Base-by-base conservation (phyloP, 2,329 filamentous ascomycete genomes). In the Apiospora sp. region DNA sequence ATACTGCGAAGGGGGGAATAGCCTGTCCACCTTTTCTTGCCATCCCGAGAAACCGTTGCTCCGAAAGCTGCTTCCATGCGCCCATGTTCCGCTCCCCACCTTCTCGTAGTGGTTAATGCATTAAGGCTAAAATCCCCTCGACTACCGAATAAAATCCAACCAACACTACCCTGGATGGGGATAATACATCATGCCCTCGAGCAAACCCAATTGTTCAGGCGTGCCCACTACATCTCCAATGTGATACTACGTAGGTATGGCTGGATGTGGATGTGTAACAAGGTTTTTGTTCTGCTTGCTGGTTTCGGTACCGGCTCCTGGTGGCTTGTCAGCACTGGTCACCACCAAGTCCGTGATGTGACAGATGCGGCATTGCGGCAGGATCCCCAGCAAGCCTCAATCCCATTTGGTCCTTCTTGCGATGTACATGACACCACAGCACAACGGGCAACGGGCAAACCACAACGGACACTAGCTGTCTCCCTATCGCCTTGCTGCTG, bases 231-330 rank as follows among this genome's bases (percentile, higher is more conserved):
- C 44, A 41, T 7, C 8, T 49, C 22, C 7, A 49, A 49, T 49
- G 19, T 49, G 46, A 49, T 49, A n/a, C 19, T 41, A 22, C 19
- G n/a, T 22, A 12, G 46, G 7, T 19, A 48, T 48, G 46, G 44
- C 19, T 41, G 37, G 37, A 41, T 8, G 22, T 48, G 16, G 16
- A 19, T 48, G 19, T 22, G 46, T 48, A 48, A 49, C 46, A 49
- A 49, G 46, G 46, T 49, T 49, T 48, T 54, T 54, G 49, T 30
- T 16, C 13, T 54, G 14, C 14, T 16, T 12, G 24, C 49, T 27
- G 54, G 54, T 61, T 61, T 61, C 54, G 54, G 54, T 61, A 61
- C 22, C 54, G 54, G 54, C 54, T 61, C 24, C 51, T 22, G 27
- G 54, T 61, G 7, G 30, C 54, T 34, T 37, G 54, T 27, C 51